These are phyloP conservation scores for Mycena kentingensis DNA, from an alignment of 768 basidiomycete genomes.

Conservation along the genomic window DNA sequence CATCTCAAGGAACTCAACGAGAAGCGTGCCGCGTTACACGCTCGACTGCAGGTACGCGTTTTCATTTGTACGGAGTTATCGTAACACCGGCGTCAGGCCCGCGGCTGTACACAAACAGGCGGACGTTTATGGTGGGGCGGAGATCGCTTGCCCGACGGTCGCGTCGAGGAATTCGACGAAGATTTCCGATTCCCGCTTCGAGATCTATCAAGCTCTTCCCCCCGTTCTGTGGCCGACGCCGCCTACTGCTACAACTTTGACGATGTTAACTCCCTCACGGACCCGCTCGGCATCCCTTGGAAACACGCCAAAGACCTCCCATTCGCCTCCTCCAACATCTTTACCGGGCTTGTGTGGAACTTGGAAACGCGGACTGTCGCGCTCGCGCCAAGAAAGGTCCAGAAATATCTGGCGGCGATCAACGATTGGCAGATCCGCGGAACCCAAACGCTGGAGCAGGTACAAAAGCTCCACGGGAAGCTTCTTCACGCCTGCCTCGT, in stretches of 20 bases:
- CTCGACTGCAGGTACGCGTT: too few species aligned
- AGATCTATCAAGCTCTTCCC: constrained; percentile 11
- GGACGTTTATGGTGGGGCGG: constrained; percentile 18
- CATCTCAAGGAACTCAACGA: constrained; percentile 12
- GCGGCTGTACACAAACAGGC: constrained; percentile 10
- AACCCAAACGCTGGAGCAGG: constrained; percentile 35
- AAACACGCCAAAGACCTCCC: constrained; percentile 22
- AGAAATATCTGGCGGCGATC: neutral
- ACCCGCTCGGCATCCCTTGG: constrained; percentile 26
- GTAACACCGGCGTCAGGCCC: too few species aligned
- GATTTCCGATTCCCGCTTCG: constrained; percentile 18
- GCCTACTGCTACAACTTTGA: constrained; percentile 21
- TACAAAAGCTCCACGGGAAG: constrained; percentile 41
- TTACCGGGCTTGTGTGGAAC: constrained; percentile 29
- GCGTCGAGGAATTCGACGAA: constrained; percentile 19
- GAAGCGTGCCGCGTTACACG: neutral
- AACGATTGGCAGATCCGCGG: neutral
- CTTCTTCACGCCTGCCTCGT: constrained; percentile 37
- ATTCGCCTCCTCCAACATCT: constrained; percentile 11
- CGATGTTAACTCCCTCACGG: constrained; percentile 24
- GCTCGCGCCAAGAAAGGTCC: neutral
- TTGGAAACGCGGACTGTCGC: neutral
- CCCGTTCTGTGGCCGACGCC: neutral
- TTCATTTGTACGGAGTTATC: too few species aligned
- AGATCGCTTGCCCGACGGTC: neutral